Evolutionary conservation across 1,284 basidiomycete species (phyloP), one percentile per base, ranked within the genome.

Genomic region (Trichosporon coremiiforme): DNA sequence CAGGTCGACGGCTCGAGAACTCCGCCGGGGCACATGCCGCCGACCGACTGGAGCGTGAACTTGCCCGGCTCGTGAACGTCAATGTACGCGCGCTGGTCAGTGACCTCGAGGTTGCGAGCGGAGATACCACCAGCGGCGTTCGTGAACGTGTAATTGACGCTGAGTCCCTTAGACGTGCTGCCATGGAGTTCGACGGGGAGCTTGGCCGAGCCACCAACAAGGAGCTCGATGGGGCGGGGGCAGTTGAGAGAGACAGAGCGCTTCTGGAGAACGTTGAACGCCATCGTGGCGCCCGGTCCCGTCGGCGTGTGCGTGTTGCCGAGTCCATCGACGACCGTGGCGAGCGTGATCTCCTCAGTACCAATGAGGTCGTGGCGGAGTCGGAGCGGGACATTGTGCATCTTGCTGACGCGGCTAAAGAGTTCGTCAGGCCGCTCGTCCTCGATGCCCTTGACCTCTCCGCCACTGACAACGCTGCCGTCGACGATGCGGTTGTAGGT

Each of bases 381-480:
- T 2, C 80, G 75, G 0, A 83, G 74, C 0, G 78, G 77, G 1
- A 82, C 82, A 17, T 69, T 76, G 70, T 80, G 79, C 9, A 76
- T 75, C 69, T 78, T 75, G 15, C 79, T 76, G 17, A 80, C 73
- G 62, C 75, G 69, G 55, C 78, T 78, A 15, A 76, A 69, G 29
- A 76, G 70, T 25, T 75, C 73, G 29, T 77, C 67, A 12, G 75
- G 74, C 17, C 76, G 65, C 45, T 73, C 67, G 53, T 87, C 88
- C 79, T 94, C 91, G 67, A 95, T 93, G 1, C 92, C 92, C 79
- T 94, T 92, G 10, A 94, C 91, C 33, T 90, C 84, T 69, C 91
- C 92, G 20, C 69, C 69, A 85, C 53, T 88, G 87, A 75, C 90
- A 87, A 69, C 89, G 17, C 53, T 41, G n/a, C 66, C 71, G 60